A percentile compares a stretch with the other conserved stretches of the same genome.
Conservation (phyloP, 2,329 filamentous ascomycete genomes). For the Pezicula carpinea region DNA sequence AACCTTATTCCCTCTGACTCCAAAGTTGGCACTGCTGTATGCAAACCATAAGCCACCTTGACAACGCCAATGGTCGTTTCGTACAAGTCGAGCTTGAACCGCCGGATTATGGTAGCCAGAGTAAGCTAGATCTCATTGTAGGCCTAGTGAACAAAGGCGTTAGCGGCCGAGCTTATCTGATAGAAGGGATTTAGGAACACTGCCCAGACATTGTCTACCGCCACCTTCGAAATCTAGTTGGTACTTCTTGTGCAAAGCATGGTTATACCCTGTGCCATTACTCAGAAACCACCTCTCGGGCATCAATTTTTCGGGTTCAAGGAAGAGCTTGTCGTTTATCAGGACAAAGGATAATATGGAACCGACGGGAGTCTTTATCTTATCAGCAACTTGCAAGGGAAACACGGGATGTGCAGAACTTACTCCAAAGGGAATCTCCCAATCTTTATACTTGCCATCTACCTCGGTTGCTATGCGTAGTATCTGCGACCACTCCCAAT, state of each 20-base stretch:
- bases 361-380: conserved; percentile 13
- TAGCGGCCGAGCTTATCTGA: background rate
- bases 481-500: conserved; percentile 6
- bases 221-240: conserved; percentile 20
- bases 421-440: conserved; percentile 12
- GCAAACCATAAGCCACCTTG: conserved; percentile 14
- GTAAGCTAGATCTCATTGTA: conserved; percentile 17
- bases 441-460: conserved; percentile 7
- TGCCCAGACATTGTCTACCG: conserved; percentile 18
- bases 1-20: conserved; percentile 15
- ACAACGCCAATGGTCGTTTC: conserved; percentile 15
- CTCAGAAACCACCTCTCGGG: conserved; percentile 20
- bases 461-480: conserved; percentile 9
- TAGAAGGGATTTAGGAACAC: background rate
- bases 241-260: conserved; percentile 11
- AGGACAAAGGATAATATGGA: conserved; percentile 19
- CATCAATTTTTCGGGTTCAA: conserved; percentile 6
- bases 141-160: conserved; percentile 7
- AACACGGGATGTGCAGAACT: background rate
- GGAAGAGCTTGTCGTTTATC: conserved; percentile 15
- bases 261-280: conserved; percentile 19
- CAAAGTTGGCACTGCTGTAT: conserved; percentile 9
- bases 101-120: conserved; percentile 13
- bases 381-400: conserved; percentile 15
- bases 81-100: conserved; percentile 13